Conservation (phyloP, 1,284 basidiomycete species). For the Coniophora puteana region DNA sequence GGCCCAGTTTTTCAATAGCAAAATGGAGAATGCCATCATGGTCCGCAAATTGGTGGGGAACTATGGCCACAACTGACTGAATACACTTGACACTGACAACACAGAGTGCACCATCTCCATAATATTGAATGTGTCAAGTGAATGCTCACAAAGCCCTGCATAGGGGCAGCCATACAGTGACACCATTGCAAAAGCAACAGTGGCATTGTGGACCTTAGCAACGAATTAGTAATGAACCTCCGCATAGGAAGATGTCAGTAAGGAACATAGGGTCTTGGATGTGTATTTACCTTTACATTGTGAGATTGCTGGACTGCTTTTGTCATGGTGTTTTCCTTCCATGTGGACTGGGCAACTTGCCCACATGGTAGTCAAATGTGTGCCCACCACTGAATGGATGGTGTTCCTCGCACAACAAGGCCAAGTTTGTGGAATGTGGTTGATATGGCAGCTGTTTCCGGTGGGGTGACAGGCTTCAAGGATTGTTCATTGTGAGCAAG, state of each 20-base stretch:
- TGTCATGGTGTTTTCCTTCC: constrained; percentile 25
- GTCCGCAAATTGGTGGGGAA: constrained; percentile 3
- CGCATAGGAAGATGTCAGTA: no score
- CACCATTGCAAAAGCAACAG: constrained; percentile 2
- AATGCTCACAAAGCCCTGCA: background rate
- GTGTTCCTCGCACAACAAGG: no score
- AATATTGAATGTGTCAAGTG: background rate
- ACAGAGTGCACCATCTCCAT: background rate
- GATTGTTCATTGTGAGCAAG: no score
- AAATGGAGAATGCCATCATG: background rate
- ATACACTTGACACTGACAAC: constrained; percentile 19
- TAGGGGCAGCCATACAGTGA: background rate
- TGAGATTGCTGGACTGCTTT: no score
- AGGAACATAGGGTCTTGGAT: no score
- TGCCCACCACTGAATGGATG: no score
- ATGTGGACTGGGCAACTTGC: constrained; percentile 22
- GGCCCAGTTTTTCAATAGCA: constrained; percentile 4
- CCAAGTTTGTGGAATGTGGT: no score
- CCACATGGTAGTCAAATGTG: constrained; percentile 24
- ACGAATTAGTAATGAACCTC: no score
- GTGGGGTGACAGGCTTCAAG: no score
- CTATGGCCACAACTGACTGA: constrained; percentile 24
- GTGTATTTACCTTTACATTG: no score
- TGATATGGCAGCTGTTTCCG: no score
- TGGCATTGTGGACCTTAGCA: no score